Percentiles rank a stretch among this genome's conserved stretches.
phyloP scores from a whole-genome alignment of 2,329 filamentous ascomycete species.

The Cucurbitaria berberidis region DNA sequence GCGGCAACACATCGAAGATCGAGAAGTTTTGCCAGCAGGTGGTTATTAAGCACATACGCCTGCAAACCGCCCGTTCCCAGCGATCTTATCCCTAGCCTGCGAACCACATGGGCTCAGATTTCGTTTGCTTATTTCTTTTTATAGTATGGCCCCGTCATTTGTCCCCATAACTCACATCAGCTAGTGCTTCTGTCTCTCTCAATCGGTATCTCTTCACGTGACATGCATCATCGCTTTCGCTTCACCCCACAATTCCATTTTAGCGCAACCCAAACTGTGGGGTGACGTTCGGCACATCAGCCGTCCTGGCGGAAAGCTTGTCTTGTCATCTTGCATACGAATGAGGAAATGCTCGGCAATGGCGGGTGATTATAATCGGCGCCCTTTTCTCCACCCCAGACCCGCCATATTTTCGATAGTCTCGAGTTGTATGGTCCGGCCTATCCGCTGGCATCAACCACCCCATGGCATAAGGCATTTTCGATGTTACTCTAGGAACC shows the following conservation, averaged over 20 bases:
- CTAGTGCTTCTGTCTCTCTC: neutral
- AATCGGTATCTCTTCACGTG: neutral
- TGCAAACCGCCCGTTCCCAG: too few relatives aligned
- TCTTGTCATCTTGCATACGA: slow-evolving; percentile 1
- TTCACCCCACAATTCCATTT: slow-evolving; percentile 2
- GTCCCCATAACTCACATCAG: neutral
- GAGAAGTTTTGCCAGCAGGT: too few relatives aligned
- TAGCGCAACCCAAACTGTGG: slow-evolving; percentile 3
- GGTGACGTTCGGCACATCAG: neutral
- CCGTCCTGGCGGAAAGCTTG: neutral
- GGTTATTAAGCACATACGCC: too few relatives aligned
- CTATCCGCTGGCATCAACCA: neutral
- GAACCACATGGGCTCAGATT: too few relatives aligned
- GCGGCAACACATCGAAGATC: too few relatives aligned
- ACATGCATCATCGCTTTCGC: neutral
- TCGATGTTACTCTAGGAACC: too few relatives aligned
- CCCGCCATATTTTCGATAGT: slow-evolving; percentile 9
- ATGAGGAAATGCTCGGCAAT: slow-evolving; percentile 16
- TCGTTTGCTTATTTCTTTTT: too few relatives aligned
- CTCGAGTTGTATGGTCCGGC: neutral
- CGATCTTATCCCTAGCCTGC: too few relatives aligned
- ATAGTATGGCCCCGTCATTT: neutral
- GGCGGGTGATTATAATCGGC: slow-evolving; percentile 7
- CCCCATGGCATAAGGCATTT: neutral
- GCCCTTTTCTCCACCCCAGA: neutral